Percentiles rank a stretch among this genome's conserved stretches.
Evolutionary conservation across 192 early-diverging fungal genomes (phyloP).

Genomic region (Backusella tarrabulga): DNA sequence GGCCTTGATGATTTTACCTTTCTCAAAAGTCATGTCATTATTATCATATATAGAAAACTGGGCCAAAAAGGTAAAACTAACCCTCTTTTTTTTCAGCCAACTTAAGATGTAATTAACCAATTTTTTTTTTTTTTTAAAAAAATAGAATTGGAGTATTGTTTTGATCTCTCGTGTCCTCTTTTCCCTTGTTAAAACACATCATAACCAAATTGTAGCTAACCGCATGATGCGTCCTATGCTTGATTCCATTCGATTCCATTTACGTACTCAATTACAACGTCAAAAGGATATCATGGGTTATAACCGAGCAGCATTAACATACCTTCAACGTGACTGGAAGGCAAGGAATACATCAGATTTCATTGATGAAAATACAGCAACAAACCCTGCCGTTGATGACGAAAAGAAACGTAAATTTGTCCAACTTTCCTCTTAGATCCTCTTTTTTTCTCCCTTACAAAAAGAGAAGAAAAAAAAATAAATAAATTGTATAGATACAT

Average conservation of each 20-base stretch:
- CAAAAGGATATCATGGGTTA: constrained; percentile 87
- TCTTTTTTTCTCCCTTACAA: not conserved
- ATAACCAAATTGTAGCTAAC: constrained; percentile 86
- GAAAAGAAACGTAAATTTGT: constrained; percentile 80
- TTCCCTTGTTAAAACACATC: constrained; percentile 83
- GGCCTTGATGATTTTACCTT: constrained; percentile 86
- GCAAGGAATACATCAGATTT: constrained; percentile 68
- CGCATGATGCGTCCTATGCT: constrained; percentile 75
- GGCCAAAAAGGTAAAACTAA: constrained; percentile 65
- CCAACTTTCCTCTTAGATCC: constrained; percentile 15
- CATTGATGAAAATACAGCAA: constrained; percentile 61
- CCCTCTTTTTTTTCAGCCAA: not conserved
- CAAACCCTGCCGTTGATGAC: constrained; percentile 49
- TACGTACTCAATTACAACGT: constrained; percentile 61
- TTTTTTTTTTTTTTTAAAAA: not conserved
- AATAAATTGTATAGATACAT: not conserved
- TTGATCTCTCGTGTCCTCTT: constrained; percentile 83
- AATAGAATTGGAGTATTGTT: constrained; percentile 70
- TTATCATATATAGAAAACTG: constrained; percentile 78
- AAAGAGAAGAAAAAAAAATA: not conserved
- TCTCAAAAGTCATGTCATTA: constrained; percentile 74
- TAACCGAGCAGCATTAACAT: constrained; percentile 82
- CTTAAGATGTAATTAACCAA: not conserved
- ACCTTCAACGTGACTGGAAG: constrained; percentile 77
- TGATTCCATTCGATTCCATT: constrained; percentile 63